Percentiles rank a stretch among this genome's conserved stretches.
Evolutionary conservation across 148 eudicot genomes (phyloP).

Genomic region (Limonium bicolor): DNA sequence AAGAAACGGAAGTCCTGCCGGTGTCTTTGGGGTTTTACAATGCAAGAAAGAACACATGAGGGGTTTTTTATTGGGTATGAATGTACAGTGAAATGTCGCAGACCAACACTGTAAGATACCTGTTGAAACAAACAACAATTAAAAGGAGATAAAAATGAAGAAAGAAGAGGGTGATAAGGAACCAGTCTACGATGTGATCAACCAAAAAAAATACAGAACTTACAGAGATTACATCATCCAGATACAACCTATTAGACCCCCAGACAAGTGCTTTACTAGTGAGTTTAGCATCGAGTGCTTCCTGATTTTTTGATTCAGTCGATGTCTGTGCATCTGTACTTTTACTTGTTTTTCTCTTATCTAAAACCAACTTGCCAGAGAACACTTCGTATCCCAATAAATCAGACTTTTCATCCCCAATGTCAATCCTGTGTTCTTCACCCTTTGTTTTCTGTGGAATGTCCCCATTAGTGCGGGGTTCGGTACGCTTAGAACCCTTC

Average conservation of each 20-base stretch:
- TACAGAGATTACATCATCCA: slow-evolving; percentile 94
- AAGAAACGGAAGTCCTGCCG: slow-evolving; percentile 81
- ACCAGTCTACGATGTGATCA: too few species aligned
- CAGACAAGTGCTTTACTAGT: slow-evolving; percentile 92
- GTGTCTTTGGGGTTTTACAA: slow-evolving; percentile 48
- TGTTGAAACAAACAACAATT: slow-evolving; percentile 23
- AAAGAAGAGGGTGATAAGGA: too few species aligned
- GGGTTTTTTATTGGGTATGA: slow-evolving; percentile 59
- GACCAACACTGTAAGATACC: slow-evolving; percentile 69
- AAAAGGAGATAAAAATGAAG: too few species aligned
- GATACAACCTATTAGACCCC: slow-evolving; percentile 56
- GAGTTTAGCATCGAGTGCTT: slow-evolving; percentile 69
- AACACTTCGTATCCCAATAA: slow-evolving; percentile 81
- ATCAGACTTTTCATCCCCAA: slow-evolving; percentile 88
- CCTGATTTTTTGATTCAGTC: slow-evolving; percentile 36
- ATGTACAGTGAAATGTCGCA: slow-evolving; percentile 82
- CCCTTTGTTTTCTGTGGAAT: slow-evolving; percentile 44
- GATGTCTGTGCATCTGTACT: slow-evolving; percentile 38
- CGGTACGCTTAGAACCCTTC: slow-evolving; percentile 30
- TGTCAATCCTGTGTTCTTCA: slow-evolving; percentile 84
- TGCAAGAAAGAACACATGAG: slow-evolving; percentile 37
- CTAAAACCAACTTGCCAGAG: slow-evolving; percentile 73
- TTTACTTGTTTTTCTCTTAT: slow-evolving; percentile 49
- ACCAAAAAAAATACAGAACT: slow-evolving; percentile 11
- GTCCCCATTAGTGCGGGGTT: slow-evolving; percentile 27